Conservation (phyloP, 2,329 filamentous ascomycete species). For the Fusarium dimerum region DNA sequence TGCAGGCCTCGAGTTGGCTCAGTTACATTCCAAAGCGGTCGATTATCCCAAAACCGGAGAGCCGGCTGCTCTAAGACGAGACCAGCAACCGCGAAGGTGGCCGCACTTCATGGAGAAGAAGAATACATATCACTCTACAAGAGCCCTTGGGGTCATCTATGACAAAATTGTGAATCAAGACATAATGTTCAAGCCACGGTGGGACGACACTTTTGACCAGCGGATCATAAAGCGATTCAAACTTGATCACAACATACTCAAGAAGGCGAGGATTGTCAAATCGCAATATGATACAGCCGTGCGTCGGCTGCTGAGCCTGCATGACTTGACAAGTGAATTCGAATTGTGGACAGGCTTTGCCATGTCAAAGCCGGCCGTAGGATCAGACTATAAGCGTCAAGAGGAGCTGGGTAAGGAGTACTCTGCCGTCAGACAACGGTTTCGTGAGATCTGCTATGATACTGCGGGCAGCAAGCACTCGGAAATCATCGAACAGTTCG, state of each 20-base stretch:
- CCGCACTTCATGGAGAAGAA: slow-evolving; percentile 87
- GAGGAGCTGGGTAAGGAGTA: slow-evolving; percentile 78
- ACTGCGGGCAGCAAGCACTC: slow-evolving; percentile 62
- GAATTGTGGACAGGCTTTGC: slow-evolving; percentile 90
- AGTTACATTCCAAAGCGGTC: slow-evolving; percentile 85
- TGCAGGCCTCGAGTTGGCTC: slow-evolving; percentile 67
- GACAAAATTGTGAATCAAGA: slow-evolving; percentile 62
- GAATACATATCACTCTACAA: slow-evolving; percentile 65
- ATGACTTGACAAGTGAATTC: slow-evolving; percentile 83
- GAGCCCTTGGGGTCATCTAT: slow-evolving; percentile 79
- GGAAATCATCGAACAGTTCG: slow-evolving; percentile 66
- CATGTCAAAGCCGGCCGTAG: slow-evolving; percentile 70
- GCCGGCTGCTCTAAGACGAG: slow-evolving; percentile 65
- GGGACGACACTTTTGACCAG: slow-evolving; percentile 71
- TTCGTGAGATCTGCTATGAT: slow-evolving; percentile 65
- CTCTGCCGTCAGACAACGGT: slow-evolving; percentile 65
- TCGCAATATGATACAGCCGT: slow-evolving; percentile 74
- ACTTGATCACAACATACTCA: slow-evolving; percentile 55
- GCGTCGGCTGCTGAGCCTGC: slow-evolving; percentile 79
- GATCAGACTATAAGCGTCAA: slow-evolving; percentile 80
- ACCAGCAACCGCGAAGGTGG: slow-evolving; percentile 63
- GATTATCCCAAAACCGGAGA: slow-evolving; percentile 92
- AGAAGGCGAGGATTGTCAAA: slow-evolving; percentile 68
- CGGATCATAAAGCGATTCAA: slow-evolving; percentile 68
- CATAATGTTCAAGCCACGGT: slow-evolving; percentile 72